Evolutionary conservation across 176 grass and related monocot species (phyloP).

Genomic region (Phoenix roebelenii): DNA sequence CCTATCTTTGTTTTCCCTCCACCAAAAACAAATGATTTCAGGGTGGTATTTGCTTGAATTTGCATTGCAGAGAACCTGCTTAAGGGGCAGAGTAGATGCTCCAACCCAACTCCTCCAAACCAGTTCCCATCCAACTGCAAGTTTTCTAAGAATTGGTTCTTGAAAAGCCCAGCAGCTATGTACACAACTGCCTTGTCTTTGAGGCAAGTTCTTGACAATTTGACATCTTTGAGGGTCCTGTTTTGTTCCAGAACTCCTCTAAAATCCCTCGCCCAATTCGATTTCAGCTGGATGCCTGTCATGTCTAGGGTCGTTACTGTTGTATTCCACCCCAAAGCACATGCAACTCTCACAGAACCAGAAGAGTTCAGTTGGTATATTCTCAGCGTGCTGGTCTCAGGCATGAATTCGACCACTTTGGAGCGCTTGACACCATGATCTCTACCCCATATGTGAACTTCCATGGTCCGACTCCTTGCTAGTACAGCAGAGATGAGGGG

Average conservation of each 20-base stretch:
- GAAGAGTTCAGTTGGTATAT: constrained; percentile 50
- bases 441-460: constrained; percentile 78
- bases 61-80: constrained; percentile 80
- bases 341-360: constrained; percentile 43
- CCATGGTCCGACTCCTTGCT: constrained; percentile 55
- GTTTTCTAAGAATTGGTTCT: constrained; percentile 62
- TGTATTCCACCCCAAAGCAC: constrained; percentile 77
- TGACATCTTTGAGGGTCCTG: constrained; percentile 51
- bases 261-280: constrained; percentile 77
- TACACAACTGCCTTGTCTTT: constrained; percentile 68
- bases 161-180: constrained; percentile 91
- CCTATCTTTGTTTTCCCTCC: constrained; percentile 43
- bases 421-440: constrained; percentile 4
- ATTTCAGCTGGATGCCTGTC: constrained; percentile 51
- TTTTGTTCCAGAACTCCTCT: constrained; percentile 64
- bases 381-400: constrained; percentile 51
- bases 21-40: constrained; percentile 67
- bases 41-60: constrained; percentile 61
- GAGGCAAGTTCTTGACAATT: constrained; percentile 55
- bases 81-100: constrained; percentile 72
- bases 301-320: constrained; percentile 62
- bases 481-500: constrained; percentile 70
- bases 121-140: constrained; percentile 65
- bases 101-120: constrained; percentile 67
- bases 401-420: constrained; percentile 70